Base-by-base conservation (phyloP, 768 basidiomycete genomes). In the Podaxis rugospora region DNA sequence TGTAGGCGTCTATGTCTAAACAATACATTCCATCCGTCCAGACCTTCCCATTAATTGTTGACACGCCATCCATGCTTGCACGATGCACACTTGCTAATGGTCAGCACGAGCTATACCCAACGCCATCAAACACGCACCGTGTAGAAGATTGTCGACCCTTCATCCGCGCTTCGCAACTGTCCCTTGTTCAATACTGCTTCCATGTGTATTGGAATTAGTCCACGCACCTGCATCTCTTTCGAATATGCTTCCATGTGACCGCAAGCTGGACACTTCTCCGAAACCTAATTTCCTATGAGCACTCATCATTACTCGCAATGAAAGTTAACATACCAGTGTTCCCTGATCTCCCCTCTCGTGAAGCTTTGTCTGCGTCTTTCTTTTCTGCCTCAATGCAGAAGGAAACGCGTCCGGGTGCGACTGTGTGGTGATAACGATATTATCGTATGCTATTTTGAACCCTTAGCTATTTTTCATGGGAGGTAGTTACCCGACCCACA, bases 401-500 rank as follows among this genome's bases (percentile, higher is more conserved):
- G 97, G 96, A 72, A 98, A 98, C 2, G 97, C 96, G 58, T 95
- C 92, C 0, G 94, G 91, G 64, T 94, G 91, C 6, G 95, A 97
- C 25, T 85, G 87, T 0, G 97, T 98, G 55, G 87, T 86, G 52
- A 95, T 93, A 64, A 90, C 85, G 28, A 88, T 89, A 72, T 93
- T 91, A 66, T 98, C 95, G 71, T 96, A 98, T 2, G 93, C 95
- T 97, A 66, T 46, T 47, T 18, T 37, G 27, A 35, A 28, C 25
- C 5, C 10, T 37, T 50, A 5, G 0, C 46, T 55, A 10, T 25
- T 21, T 10, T 21, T 35, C 16, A 39, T 32, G 28, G 32, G 36
- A 44, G 25, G 49, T 46, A 42, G 4, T 46, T 32, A 3, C 3
- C 27, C 27, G 49, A 86, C 92, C 72, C 66, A 98, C 96, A 95